Evolutionary conservation across 1,284 basidiomycete species (phyloP).

Genomic region (Rhodotorula mucilaginosa): DNA sequence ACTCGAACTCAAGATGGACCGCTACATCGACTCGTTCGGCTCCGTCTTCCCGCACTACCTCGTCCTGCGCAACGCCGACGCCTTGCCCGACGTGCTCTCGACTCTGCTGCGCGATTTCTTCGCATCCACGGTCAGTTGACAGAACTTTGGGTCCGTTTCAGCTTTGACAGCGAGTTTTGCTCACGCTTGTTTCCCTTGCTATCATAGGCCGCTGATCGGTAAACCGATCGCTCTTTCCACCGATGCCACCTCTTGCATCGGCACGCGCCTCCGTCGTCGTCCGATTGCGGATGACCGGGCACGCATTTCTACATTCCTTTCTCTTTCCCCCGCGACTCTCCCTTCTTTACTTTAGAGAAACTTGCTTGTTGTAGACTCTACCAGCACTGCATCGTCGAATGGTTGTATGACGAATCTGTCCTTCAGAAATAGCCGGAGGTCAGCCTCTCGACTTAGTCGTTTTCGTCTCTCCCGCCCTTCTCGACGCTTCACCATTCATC

Average conservation of each 20-base stretch:
- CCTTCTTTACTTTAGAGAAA: too few relatives aligned
- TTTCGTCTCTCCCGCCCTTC: too few relatives aligned
- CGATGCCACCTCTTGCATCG: not conserved
- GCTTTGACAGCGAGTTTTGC: not conserved
- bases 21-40: slow-evolving; percentile 55
- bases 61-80: slow-evolving; percentile 84
- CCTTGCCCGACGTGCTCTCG: slow-evolving; percentile 86
- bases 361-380: not conserved
- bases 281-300: not conserved
- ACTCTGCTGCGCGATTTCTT: slow-evolving; percentile 82
- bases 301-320: slow-evolving; percentile 1
- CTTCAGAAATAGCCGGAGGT: too few relatives aligned
- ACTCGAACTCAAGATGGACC: slow-evolving; percentile 65
- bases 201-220: not conserved
- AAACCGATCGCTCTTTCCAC: not conserved
- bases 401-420: not conserved
- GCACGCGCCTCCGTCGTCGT: too few relatives aligned
- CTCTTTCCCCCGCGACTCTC: not conserved
- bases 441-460: too few relatives aligned
- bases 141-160: not conserved
- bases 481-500: too few relatives aligned
- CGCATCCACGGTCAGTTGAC: slow-evolving; percentile 41
- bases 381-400: not conserved
- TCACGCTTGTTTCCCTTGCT: not conserved
- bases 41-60: slow-evolving; percentile 96